Evolutionary conservation across 1,284 basidiomycete species (phyloP), one percentile per base, ranked within the genome.

Genomic region (Puccinia hordei): DNA sequence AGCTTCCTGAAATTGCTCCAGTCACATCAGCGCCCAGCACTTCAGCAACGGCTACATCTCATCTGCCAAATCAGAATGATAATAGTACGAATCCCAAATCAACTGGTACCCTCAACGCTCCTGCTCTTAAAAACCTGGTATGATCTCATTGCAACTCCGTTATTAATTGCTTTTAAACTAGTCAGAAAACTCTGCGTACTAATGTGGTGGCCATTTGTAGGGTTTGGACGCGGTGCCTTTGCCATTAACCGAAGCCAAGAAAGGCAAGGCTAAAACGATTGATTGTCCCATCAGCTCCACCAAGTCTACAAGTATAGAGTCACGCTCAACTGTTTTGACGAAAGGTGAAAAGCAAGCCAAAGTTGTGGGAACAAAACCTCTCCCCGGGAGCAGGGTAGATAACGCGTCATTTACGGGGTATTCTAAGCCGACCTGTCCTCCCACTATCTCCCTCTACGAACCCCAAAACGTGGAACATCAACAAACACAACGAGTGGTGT

Each of bases 351-450:
- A 44, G 41, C 63, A 24, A 27, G 63, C 41, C 1, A 38, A 66
- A 44, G 41, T 3, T n/a, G 27, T 38, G n/a, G n/a, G n/a, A 55
- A 0, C 10, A 27, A 71, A 35, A 22, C 33, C 61, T 17, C 61
- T 27, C 5, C 30, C 61, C 17, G 35, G 35, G n/a, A 55, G 35
- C 4, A 63, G 35, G 61, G 61, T 17, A 13, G 35, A 33, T 41
- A 9, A 63, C 19, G 9, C 61, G 61, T 30, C 15, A 35, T 19
- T 24, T 35, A 9, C 9, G 2, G 19, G 35, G 30, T 8, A 41
- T 35, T 63, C 30, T 41, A 63, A 63, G 33, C 49, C 24, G 17
- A 71, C 63, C 24, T 46, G 41, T 46, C 63, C 35, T 22, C 63
- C 49, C 27, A 51, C 24, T 8, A 3, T 49, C 4, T 71, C 68